Conservation (phyloP, 768 basidiomycete species). For the Tremella fuciformis region DNA sequence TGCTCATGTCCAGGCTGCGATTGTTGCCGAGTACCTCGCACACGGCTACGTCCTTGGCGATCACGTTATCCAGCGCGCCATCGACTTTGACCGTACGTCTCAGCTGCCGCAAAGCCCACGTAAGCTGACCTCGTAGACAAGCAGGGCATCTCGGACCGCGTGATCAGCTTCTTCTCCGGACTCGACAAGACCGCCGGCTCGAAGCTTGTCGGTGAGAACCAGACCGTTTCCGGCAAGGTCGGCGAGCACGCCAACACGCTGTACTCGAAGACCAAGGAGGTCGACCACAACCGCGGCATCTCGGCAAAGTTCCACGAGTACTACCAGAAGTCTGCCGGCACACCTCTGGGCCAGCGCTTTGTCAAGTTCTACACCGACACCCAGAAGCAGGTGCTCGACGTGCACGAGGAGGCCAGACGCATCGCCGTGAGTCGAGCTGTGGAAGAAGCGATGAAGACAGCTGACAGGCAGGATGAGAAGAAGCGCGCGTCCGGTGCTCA, state of each 20-base stretch:
- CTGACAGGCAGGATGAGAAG: conserved; percentile 44
- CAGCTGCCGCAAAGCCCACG: not conserved
- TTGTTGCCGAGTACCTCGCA: conserved; percentile 91
- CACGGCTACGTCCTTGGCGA: conserved; percentile 82
- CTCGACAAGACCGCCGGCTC: conserved; percentile 71
- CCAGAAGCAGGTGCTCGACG: conserved; percentile 81
- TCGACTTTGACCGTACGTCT: conserved; percentile 54
- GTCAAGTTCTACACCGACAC: conserved; percentile 78
- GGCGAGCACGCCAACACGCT: conserved; percentile 65
- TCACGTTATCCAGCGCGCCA: conserved; percentile 62
- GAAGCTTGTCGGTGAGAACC: conserved; percentile 69
- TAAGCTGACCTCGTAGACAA: conserved; percentile 64
- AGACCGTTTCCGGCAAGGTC: conserved; percentile 74
- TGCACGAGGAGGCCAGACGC: conserved; percentile 86
- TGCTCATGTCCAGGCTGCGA: conserved; percentile 52
- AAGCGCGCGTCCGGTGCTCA: conserved; percentile 9
- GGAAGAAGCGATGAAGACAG: not conserved
- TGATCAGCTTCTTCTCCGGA: conserved; percentile 71
- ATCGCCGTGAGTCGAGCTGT: conserved; percentile 58
- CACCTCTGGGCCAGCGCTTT: conserved; percentile 70
- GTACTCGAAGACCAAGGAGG: conserved; percentile 64
- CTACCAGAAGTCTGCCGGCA: conserved; percentile 61
- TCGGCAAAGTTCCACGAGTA: conserved; percentile 65
- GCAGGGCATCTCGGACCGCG: conserved; percentile 82
- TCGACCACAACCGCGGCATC: conserved; percentile 80